Percentiles rank a stretch among this genome's conserved stretches.
phyloP scores from a whole-genome alignment of 805 yeast species.

The Saturnispora sanitii region DNA sequence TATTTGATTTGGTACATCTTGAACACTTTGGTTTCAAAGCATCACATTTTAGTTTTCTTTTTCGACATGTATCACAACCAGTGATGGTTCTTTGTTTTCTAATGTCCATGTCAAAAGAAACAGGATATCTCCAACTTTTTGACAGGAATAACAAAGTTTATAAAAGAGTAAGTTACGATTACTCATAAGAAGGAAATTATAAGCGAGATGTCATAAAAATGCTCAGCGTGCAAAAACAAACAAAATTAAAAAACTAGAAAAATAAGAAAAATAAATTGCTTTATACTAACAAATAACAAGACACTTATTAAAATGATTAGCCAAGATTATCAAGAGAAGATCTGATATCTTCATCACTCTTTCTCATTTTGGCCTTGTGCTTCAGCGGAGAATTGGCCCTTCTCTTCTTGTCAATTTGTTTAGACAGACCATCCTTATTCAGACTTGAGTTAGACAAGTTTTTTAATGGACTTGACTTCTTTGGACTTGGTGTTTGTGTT shows the following conservation, averaged over 20 bases:
- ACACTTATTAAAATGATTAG: not conserved
- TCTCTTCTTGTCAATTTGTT: conserved; percentile 9
- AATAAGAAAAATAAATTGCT: not conserved
- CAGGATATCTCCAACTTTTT: not conserved
- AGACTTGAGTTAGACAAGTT: conserved; percentile 8
- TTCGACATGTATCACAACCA: conserved; percentile 50
- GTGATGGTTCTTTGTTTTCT: conserved; percentile 28
- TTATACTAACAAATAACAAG: not conserved
- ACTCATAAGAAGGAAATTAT: not conserved
- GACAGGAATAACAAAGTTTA: too few species aligned
- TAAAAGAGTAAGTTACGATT: too few species aligned
- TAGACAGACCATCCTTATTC: conserved; percentile 5
- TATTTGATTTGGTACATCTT: conserved; percentile 36
- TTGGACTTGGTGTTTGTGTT: conserved; percentile 3
- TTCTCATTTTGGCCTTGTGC: conserved; percentile 12
- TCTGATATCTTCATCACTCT: conserved; percentile 8
- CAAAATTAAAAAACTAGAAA: not conserved
- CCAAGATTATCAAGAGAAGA: conserved; percentile 6
- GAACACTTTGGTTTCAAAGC: conserved; percentile 35
- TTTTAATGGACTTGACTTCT: conserved; percentile 7
- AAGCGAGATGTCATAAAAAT: not conserved
- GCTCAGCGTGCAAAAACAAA: not conserved
- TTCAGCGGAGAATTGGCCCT: conserved; percentile 12
- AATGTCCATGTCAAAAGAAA: not conserved
- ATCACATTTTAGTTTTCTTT: conserved; percentile 38